Evolutionary conservation across 2,329 filamentous ascomycete species (phyloP).

Genomic region (Aspergillus tubingensis): DNA sequence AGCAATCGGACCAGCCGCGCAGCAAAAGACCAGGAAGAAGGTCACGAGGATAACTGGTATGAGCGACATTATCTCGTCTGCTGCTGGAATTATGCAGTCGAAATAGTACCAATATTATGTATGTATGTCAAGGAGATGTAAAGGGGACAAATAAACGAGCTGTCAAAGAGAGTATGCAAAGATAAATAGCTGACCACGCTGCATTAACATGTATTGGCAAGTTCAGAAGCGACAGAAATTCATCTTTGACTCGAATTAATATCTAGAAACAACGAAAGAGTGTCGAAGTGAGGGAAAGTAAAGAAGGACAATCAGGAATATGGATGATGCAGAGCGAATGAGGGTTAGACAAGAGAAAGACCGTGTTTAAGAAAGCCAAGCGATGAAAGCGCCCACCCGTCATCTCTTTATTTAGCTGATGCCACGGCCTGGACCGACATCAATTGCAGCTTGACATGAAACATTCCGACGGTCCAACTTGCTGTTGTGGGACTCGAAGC

Average conservation of each 20-base stretch:
- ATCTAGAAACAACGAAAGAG: not conserved
- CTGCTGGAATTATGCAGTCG: not conserved
- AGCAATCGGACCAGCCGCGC: conserved; percentile 30
- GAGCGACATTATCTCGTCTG: conserved; percentile 7
- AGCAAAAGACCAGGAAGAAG: conserved; percentile 12
- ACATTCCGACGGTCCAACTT: not conserved
- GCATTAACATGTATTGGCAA: not conserved
- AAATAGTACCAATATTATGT: too few relatives aligned
- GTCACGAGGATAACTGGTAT: conserved; percentile 6
- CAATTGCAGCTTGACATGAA: conserved; percentile 9
- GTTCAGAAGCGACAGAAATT: conserved; percentile 1
- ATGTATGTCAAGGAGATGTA: too few relatives aligned
- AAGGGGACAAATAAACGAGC: not conserved
- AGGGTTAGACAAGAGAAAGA: not conserved
- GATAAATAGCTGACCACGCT: not conserved
- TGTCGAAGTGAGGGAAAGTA: not conserved
- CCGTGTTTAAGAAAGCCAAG: not conserved
- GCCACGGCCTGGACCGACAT: not conserved
- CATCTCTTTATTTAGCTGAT: conserved; percentile 4
- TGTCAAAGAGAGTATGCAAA: conserved; percentile 10
- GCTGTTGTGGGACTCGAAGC: not conserved
- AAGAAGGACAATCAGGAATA: not conserved
- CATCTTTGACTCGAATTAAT: not conserved
- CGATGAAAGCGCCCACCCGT: conserved; percentile 1
- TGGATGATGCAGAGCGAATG: conserved; percentile 2